phyloP scores from a whole-genome alignment of 306 rosid genomes.

The Trifolium subterraneum region DNA sequence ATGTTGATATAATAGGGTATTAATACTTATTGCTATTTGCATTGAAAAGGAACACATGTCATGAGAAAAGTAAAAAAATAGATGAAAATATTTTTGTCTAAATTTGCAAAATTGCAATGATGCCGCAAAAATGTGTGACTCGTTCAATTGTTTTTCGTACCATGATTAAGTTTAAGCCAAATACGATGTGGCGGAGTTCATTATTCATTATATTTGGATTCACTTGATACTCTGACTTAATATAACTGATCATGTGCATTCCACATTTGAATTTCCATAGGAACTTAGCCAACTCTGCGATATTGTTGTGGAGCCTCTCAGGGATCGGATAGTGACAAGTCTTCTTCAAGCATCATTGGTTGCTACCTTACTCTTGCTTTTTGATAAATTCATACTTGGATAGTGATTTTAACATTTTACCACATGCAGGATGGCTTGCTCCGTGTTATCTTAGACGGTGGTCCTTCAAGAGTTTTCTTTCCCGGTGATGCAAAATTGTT shows the following conservation, averaged over 20 bases:
- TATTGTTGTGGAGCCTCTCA: slow-evolving; percentile 91
- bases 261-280: slow-evolving; percentile 52
- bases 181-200: slow-evolving; percentile 5
- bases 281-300: slow-evolving; percentile 88
- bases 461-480: slow-evolving; percentile 76
- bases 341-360: slow-evolving; percentile 99
- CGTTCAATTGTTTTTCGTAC: slow-evolving; percentile 7
- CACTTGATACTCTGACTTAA: slow-evolving; percentile 25
- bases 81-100: background rate
- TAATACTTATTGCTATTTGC: background rate
- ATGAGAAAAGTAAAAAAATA: background rate
- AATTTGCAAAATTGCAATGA: background rate
- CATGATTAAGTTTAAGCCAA: background rate
- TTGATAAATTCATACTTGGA: slow-evolving; percentile 31
- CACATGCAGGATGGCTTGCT: slow-evolving; percentile 84
- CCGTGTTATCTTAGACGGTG: slow-evolving; percentile 92
- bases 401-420: slow-evolving; percentile 38
- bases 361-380: slow-evolving; percentile 38
- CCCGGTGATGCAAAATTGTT: slow-evolving; percentile 75
- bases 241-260: slow-evolving; percentile 33
- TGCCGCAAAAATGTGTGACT: background rate
- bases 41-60: background rate
- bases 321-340: slow-evolving; percentile 96
- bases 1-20: background rate
- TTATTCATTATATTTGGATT: slow-evolving; percentile 14